These are phyloP conservation scores for Fonsecaea monophora DNA, from an alignment of 2,329 filamentous ascomycete genomes.

Conservation along the genomic window DNA sequence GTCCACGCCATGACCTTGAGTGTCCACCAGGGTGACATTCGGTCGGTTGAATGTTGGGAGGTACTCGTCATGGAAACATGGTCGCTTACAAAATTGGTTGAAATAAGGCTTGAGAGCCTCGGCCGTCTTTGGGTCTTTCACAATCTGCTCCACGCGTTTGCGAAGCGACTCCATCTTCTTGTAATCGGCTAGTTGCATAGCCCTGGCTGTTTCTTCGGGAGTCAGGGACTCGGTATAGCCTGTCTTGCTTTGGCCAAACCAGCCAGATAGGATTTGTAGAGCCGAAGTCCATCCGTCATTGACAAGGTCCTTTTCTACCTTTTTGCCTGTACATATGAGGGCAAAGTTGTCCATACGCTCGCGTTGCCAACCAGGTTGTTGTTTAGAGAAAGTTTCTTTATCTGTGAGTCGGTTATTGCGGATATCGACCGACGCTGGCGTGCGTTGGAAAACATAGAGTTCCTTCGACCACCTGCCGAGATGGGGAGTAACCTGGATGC, in stretches of 20 bases:
- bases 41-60: too few relatives aligned
- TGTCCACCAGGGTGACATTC: too few relatives aligned
- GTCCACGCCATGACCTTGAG: too few relatives aligned
- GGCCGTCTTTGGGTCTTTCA: conserved; percentile 61
- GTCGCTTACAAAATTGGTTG: conserved; percentile 67
- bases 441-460: conserved; percentile 48
- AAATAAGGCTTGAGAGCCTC: conserved; percentile 66
- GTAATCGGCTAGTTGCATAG: conserved; percentile 32
- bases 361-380: conserved; percentile 41
- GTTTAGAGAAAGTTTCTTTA: conserved; percentile 21
- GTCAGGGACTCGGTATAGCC: too few relatives aligned
- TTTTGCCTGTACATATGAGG: conserved; percentile 35
- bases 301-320: conserved; percentile 39
- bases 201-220: conserved; percentile 14
- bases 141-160: conserved; percentile 55
- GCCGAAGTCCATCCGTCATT: conserved; percentile 44
- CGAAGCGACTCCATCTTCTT: conserved; percentile 44
- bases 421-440: conserved; percentile 46
- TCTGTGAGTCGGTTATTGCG: conserved; percentile 30
- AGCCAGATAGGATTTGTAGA: too few relatives aligned
- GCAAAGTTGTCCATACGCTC: conserved; percentile 43
- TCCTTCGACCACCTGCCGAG: conserved; percentile 38
- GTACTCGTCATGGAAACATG: conserved; percentile 67
- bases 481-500: conserved; percentile 51
- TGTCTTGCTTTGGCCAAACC: conserved; percentile 15